A percentile compares a stretch with the other conserved stretches of the same genome.
Evolutionary conservation across 2,329 filamentous ascomycete species (phyloP).

Genomic region (Diaporthe capsici): DNA sequence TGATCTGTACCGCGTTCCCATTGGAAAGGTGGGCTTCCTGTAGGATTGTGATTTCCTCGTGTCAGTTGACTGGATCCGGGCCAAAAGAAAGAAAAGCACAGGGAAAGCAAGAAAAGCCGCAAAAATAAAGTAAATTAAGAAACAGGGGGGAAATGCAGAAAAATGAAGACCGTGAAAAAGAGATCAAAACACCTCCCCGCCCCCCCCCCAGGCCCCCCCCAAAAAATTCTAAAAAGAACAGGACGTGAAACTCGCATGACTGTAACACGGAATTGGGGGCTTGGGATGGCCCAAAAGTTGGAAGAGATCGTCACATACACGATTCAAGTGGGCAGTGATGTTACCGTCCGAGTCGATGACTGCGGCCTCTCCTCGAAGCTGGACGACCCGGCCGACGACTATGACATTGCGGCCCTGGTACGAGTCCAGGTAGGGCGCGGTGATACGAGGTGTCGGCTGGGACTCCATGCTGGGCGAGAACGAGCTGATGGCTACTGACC

Average conservation of each 20-base stretch:
- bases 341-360: conserved; percentile 85
- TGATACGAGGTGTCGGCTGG: conserved; percentile 83
- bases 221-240: not conserved
- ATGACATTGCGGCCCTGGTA: conserved; percentile 84
- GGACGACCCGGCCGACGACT: conserved; percentile 86
- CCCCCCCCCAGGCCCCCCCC: too few species aligned
- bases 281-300: not conserved
- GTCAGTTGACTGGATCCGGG: not conserved
- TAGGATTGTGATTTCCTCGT: not conserved
- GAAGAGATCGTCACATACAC: conserved; percentile 48
- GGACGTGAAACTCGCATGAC: not conserved
- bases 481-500: not conserved
- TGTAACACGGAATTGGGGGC: not conserved
- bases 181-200: too few species aligned
- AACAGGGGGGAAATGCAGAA: too few species aligned
- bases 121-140: too few species aligned
- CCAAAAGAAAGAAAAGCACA: not conserved
- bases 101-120: too few species aligned
- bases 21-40: conserved; percentile 80
- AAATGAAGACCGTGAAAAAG: too few species aligned
- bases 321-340: conserved; percentile 80
- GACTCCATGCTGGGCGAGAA: conserved; percentile 72
- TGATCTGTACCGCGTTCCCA: conserved; percentile 80
- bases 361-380: conserved; percentile 85
- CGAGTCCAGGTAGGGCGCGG: conserved; percentile 81